Evolutionary conservation across 1,139 yeast genomes (phyloP), one percentile per base, ranked within the genome.

Genomic region (Zygoascus sp.): DNA sequence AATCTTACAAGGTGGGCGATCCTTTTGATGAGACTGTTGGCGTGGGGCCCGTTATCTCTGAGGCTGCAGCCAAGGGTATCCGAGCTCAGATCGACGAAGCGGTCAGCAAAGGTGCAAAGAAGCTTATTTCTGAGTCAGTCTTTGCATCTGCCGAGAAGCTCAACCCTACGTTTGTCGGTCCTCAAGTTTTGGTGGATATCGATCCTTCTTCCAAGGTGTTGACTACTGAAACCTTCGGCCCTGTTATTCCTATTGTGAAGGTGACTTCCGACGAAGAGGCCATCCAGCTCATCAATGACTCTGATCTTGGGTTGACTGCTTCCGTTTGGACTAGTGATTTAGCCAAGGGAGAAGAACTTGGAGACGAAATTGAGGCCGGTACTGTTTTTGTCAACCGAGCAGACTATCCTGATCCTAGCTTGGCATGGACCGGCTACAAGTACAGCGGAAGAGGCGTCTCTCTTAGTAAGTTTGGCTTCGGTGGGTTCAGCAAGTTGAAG

Each of bases 321-420:
- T 70, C 83, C 0, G 68, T 80, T 2, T 80, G 84, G 83, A 69
- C 80, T 13, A 46, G 50, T 32, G 73, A 79, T 58, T 58, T 67
- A 13, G 56, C 67, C 25, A 56, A 55, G 25, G 83, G 83, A 34
- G 80, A 83, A 58, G 71, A 69, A 40, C 80, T 86, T 50, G 80
- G 94, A n/a, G 75, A 78, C 59, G 73, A 75, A 59, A 65, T 88
- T 50, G 83, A 81, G 54, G 83, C 95, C 17, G 96, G 96, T 58
- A 85, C 92, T 53, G 80, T 86, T 50, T 88, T 88, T 83, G 80
- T 86, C 59, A 86, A 88, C 73, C 78, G 92, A 8, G 81, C 94
- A 41, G 89, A 88, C 62, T 90, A 84, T 64, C 84, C 88, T 35
- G 94, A 83, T 59, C 72, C 77, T 40, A 79, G 78, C 53, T 76